Evolutionary conservation across 164 flowering plant species (phyloP).

Genomic region (Vitis amurensis): DNA sequence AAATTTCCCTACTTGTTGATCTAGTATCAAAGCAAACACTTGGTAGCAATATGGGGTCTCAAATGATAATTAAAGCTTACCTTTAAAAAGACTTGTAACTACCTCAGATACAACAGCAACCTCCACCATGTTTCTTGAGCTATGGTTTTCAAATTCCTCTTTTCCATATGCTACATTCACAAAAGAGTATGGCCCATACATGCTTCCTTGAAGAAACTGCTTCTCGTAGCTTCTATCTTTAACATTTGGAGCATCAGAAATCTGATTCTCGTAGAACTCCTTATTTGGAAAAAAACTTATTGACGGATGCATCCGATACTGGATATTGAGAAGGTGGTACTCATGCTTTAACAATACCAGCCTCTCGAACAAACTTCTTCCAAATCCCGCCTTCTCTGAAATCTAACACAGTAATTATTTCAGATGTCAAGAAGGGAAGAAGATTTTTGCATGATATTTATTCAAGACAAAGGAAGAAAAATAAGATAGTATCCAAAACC

Average conservation of each 20-base stretch:
- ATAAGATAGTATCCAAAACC: conserved; percentile 3
- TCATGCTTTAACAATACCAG: conserved; percentile 33
- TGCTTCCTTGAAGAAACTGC: conserved; percentile 26
- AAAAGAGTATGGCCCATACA: conserved; percentile 55
- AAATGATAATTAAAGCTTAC: not conserved
- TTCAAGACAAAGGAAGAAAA: too few relatives aligned
- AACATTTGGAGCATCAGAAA: conserved; percentile 47
- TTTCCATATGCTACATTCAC: conserved; percentile 37
- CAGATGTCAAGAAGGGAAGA: too few relatives aligned
- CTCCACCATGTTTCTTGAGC: conserved; percentile 39
- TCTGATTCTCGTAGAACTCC: conserved; percentile 38
- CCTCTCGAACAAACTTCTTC: conserved; percentile 51
- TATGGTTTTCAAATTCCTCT: conserved; percentile 31
- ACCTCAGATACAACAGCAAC: conserved; percentile 33
- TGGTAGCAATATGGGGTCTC: too few relatives aligned
- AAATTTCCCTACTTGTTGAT: too few relatives aligned
- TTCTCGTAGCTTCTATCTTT: conserved; percentile 11
- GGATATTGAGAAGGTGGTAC: conserved; percentile 44
- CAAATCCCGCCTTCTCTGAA: conserved; percentile 28
- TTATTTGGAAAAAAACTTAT: conserved; percentile 46
- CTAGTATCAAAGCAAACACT: too few relatives aligned
- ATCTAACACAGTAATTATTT: conserved; percentile 15
- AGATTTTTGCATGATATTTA: too few relatives aligned
- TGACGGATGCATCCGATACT: conserved; percentile 55
- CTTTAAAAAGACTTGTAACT: conserved; percentile 14